phyloP scores from a whole-genome alignment of 352 stramenopile species.

The Phytophthora chlamydospora region DNA sequence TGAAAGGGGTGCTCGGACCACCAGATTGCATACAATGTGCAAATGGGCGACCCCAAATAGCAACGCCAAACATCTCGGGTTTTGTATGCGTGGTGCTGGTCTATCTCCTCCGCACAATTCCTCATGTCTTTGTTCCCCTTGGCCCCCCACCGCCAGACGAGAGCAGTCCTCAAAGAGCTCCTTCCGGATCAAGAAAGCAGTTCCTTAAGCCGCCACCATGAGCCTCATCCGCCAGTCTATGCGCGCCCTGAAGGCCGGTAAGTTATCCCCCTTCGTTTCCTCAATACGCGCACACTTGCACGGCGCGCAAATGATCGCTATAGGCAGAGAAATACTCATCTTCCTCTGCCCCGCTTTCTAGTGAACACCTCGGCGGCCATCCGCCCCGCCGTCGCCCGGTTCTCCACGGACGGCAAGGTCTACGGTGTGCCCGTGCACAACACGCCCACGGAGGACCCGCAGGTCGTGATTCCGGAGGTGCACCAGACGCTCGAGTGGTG shows the following conservation, averaged over 20 bases:
- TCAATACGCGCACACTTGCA: slow-evolving; percentile 3
- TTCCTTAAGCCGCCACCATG: slow-evolving; percentile 42
- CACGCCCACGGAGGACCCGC: slow-evolving; percentile 59
- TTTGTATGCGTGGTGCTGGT: not conserved
- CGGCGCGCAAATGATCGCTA: not conserved
- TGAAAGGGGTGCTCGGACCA: slow-evolving; percentile 18
- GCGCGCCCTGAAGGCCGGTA: slow-evolving; percentile 81
- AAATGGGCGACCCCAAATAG: not conserved
- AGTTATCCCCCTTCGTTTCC: slow-evolving; percentile 26
- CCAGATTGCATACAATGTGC: slow-evolving; percentile 20
- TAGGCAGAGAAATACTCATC: slow-evolving; percentile 1
- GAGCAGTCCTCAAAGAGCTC: slow-evolving; percentile 44
- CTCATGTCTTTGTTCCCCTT: slow-evolving; percentile 36
- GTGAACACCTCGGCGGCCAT: slow-evolving; percentile 60
- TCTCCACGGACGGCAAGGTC: slow-evolving; percentile 55
- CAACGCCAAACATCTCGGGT: not conserved
- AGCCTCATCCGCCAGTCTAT: slow-evolving; percentile 85
- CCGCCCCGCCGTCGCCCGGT: slow-evolving; percentile 54
- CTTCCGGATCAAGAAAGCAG: slow-evolving; percentile 33
- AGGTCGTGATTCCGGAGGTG: slow-evolving; percentile 86
- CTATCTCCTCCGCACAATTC: slow-evolving; percentile 34
- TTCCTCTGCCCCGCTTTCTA: slow-evolving; percentile 17
- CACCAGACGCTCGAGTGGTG: slow-evolving; percentile 88
- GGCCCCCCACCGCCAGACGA: slow-evolving; percentile 28
- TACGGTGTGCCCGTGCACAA: slow-evolving; percentile 42